A percentile compares a stretch with the other conserved stretches of the same genome.
Evolutionary conservation across 164 flowering plant species (phyloP).

Genomic region (Houttuynia cordata): DNA sequence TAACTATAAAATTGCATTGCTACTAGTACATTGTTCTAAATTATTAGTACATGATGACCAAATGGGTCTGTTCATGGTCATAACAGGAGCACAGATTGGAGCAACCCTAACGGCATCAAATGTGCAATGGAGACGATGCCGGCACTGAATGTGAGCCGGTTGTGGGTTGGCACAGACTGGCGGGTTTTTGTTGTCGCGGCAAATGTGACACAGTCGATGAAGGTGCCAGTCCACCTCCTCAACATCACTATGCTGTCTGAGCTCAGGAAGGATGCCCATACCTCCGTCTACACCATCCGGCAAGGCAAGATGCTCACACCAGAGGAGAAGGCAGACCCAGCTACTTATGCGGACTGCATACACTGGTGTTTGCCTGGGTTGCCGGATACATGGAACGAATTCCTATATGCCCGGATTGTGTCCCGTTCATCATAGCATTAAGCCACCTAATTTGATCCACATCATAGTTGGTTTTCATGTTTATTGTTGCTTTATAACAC

Average conservation of each 20-base stretch:
- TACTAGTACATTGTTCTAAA: no score
- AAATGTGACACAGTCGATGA: slow-evolving; percentile 48
- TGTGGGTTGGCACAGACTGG: slow-evolving; percentile 65
- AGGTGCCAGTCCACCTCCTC: slow-evolving; percentile 45
- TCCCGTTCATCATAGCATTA: slow-evolving; percentile 6
- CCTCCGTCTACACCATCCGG: slow-evolving; percentile 58
- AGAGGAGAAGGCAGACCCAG: slow-evolving; percentile 59
- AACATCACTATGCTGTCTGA: slow-evolving; percentile 78
- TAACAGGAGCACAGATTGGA: slow-evolving; percentile 77
- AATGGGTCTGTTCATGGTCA: not conserved
- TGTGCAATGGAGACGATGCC: slow-evolving; percentile 74
- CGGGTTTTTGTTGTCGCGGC: slow-evolving; percentile 39
- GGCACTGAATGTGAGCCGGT: slow-evolving; percentile 30
- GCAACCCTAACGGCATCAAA: slow-evolving; percentile 70
- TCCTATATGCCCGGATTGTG: slow-evolving; percentile 51
- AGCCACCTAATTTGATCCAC: no score
- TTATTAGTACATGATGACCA: not conserved
- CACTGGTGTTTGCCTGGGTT: slow-evolving; percentile 96
- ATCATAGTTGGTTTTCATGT: no score
- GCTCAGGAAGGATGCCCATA: slow-evolving; percentile 81
- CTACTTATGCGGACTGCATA: slow-evolving; percentile 65
- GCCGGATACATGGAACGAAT: slow-evolving; percentile 95
- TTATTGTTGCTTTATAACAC: no score
- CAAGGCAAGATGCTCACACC: slow-evolving; percentile 59
- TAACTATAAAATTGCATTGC: no score